phyloP scores from a whole-genome alignment of 352 stramenopile genomes.

The Phytophthora cryptogea region DNA sequence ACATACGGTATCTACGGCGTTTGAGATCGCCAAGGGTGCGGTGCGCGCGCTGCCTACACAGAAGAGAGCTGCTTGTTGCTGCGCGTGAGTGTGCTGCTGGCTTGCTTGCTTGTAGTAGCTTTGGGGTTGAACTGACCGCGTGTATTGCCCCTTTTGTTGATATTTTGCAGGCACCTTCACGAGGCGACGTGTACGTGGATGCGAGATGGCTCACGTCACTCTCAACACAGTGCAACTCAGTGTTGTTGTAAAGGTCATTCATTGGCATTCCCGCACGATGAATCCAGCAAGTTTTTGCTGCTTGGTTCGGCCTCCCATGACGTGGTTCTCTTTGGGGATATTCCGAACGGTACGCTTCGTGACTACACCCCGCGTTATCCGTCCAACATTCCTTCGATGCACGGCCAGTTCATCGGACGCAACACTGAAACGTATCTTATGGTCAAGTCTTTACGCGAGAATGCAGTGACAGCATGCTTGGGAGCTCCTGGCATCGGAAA shows the following conservation, averaged over 20 bases:
- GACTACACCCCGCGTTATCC: slow-evolving; percentile 74
- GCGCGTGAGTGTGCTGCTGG: slow-evolving; percentile 56
- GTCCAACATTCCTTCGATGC: slow-evolving; percentile 82
- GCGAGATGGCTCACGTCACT: slow-evolving; percentile 62
- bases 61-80: slow-evolving; percentile 70
- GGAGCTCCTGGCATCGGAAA: slow-evolving; percentile 82
- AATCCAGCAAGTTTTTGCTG: slow-evolving; percentile 84
- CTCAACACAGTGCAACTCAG: slow-evolving; percentile 62
- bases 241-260: slow-evolving; percentile 78
- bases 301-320: slow-evolving; percentile 59
- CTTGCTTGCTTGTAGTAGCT: neutral
- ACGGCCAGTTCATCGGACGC: slow-evolving; percentile 82
- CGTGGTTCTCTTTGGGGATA: slow-evolving; percentile 72
- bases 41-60: slow-evolving; percentile 68
- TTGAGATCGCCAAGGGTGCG: slow-evolving; percentile 76
- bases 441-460: slow-evolving; percentile 75
- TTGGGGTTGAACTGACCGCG: neutral
- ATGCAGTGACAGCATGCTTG: slow-evolving; percentile 73
- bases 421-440: slow-evolving; percentile 83
- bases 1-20: slow-evolving; percentile 67
- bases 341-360: slow-evolving; percentile 56
- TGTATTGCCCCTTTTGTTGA: slow-evolving; percentile 1
- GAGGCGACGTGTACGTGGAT: slow-evolving; percentile 76
- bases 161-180: slow-evolving; percentile 61
- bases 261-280: slow-evolving; percentile 76